Evolutionary conservation across 495 filamentous ascomycete genomes (phyloP), one percentile per base, ranked within the genome.

Genomic region (Lasiosphaeria miniovina): DNA sequence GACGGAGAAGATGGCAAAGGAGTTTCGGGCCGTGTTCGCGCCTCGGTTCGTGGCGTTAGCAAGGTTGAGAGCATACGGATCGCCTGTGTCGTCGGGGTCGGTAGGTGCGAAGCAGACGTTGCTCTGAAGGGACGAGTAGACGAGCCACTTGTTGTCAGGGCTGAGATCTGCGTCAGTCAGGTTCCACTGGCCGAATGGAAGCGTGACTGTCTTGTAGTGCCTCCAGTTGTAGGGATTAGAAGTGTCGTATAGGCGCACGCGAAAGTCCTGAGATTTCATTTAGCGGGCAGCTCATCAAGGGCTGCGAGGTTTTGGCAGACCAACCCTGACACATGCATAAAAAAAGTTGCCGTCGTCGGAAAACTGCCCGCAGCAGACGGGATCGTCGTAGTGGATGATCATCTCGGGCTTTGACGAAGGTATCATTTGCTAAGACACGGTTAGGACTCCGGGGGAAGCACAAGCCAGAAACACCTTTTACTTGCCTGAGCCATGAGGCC

Each of bases 281-380:
- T 11, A 41, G 50, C 17, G 12, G 15, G 36, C 6, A n/a, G 4
- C 4, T 36, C 32, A 7, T 52, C 8, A 10, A 31, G 33, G 32
- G 36, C 3, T n/a, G 12, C 1, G 15, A 17, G 35, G 33, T 40
- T 35, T 3, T 10, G 24, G 24, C 24, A 24, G 17, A 52, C 64
- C 46, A 31, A 55, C 64, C 61, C 97, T 93, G 31, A 86, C 87
- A 64, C 89, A 93, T n/a, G 87, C 88, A 71, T 96, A 98, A 73
- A 96, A 98, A 75, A 97, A 97, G 75, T 96, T 96, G 6, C 94
- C 94, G 64, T 98, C 94, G 55, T 93, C 88, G 0, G 90, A 96
- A 69, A 97, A 98, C 71, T 98, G 94, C 5, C 94, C 94, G 12
- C 91, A 96, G 70, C 96, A 97, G 56, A 93, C 92, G 51, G 89